A percentile compares a stretch with the other conserved stretches of the same genome.
Evolutionary conservation across 208 protist species (phyloP).

Genomic region (Acanthamoeba triangularis): DNA sequence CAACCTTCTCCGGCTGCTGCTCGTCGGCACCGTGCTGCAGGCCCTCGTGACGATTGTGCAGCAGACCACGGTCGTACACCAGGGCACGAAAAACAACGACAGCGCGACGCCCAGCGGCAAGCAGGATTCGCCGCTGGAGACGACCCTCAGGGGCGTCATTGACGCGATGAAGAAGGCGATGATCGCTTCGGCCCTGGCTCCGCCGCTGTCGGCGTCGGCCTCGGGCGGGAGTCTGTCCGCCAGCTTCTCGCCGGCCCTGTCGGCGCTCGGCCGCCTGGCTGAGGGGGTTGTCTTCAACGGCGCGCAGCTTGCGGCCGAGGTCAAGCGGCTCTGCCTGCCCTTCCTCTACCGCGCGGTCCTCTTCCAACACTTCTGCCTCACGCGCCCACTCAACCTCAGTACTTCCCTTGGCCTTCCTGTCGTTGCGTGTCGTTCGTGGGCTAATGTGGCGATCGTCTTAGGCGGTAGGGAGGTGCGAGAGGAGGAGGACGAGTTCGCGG

Average conservation of each 20-base stretch:
- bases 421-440: not conserved
- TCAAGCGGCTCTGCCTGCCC: not conserved
- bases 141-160: not conserved
- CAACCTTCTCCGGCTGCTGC: not conserved
- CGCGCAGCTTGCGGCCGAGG: not conserved
- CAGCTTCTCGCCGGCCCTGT: no score
- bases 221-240: no score
- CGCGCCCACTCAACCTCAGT: not conserved
- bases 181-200: no score
- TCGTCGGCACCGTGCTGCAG: conserved; percentile 31
- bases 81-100: not conserved
- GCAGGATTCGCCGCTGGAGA: not conserved
- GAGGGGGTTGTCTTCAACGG: not conserved
- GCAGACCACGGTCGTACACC: not conserved
- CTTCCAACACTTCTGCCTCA: conserved; percentile 53
- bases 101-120: not conserved
- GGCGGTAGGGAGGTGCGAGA: not conserved
- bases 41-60: not conserved
- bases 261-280: not conserved
- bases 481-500: conserved; percentile 29
- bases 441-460: not conserved
- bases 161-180: not conserved
- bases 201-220: no score
- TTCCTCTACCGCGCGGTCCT: conserved; percentile 57
- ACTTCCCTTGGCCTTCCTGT: not conserved